Conservation (phyloP, 768 basidiomycete species). For the Boletus sp. region DNA sequence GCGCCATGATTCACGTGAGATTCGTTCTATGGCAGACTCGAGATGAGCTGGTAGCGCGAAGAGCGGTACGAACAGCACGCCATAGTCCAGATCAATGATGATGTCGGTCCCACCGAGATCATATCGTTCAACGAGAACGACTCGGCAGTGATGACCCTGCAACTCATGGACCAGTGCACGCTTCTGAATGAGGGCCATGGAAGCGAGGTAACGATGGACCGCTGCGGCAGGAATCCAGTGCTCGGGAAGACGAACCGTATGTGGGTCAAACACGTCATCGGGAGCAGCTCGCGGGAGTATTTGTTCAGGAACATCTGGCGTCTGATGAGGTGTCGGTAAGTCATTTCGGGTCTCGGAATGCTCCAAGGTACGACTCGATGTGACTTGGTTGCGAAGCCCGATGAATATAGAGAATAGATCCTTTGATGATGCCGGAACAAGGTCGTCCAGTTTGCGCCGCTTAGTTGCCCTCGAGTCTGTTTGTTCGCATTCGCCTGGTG, state of each 20-base stretch:
- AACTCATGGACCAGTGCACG: conserved; percentile 57
- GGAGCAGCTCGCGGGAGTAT: conserved; percentile 33
- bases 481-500: background rate
- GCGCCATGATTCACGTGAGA: conserved; percentile 62
- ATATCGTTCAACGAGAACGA: conserved; percentile 66
- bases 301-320: conserved; percentile 9
- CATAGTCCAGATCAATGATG: conserved; percentile 61
- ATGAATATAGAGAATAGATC: conserved; percentile 28
- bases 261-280: conserved; percentile 39
- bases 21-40: conserved; percentile 40
- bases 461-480: conserved; percentile 9
- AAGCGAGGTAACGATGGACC: conserved; percentile 66
- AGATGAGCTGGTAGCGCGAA: conserved; percentile 49
- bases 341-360: conserved; percentile 14
- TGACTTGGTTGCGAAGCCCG: conserved; percentile 23
- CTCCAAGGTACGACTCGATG: conserved; percentile 3
- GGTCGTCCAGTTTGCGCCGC: conserved; percentile 27
- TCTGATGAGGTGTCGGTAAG: conserved; percentile 5
- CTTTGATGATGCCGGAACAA: conserved; percentile 23
- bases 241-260: conserved; percentile 45
- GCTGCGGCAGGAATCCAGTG: conserved; percentile 30
- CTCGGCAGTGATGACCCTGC: conserved; percentile 39
- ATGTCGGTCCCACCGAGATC: conserved; percentile 60
- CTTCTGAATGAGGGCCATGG: conserved; percentile 66
- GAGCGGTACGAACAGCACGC: conserved; percentile 50